Conservation (phyloP, 352 stramenopile genomes). For the Phytopythium oedochilum region DNA sequence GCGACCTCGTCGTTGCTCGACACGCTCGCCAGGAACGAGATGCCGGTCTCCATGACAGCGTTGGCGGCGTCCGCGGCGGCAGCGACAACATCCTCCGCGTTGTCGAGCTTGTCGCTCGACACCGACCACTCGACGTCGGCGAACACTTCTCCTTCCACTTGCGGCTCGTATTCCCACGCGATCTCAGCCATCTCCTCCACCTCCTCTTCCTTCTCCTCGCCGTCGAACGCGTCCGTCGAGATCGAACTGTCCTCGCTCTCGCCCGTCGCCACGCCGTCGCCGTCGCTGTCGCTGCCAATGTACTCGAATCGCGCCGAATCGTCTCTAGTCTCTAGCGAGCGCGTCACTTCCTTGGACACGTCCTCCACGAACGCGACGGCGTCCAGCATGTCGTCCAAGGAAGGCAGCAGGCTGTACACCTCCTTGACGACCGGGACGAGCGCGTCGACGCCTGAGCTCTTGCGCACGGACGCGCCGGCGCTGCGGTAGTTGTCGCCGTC, state of each 20-base stretch:
- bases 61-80: constrained; percentile 6
- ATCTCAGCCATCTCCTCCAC: constrained; percentile 8
- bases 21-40: constrained; percentile 49
- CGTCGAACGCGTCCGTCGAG: constrained; percentile 14
- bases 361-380: constrained; percentile 47
- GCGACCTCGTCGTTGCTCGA: constrained; percentile 58
- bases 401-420: constrained; percentile 52
- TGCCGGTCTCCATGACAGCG: constrained; percentile 31
- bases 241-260: constrained; percentile 12
- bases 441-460: constrained; percentile 36
- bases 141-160: background rate
- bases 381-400: constrained; percentile 60
- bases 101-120: background rate
- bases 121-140: background rate
- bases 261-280: constrained; percentile 4
- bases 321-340: constrained; percentile 7
- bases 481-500: constrained; percentile 60
- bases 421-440: constrained; percentile 40
- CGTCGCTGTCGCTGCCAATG: constrained; percentile 15
- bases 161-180: background rate
- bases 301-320: constrained; percentile 29
- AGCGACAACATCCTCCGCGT: background rate
- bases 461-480: constrained; percentile 30
- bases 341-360: constrained; percentile 53
- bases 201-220: constrained; percentile 9